Evolutionary conservation across 345 rosid genomes (phyloP).

Genomic region (Rubroshorea leprosula): DNA sequence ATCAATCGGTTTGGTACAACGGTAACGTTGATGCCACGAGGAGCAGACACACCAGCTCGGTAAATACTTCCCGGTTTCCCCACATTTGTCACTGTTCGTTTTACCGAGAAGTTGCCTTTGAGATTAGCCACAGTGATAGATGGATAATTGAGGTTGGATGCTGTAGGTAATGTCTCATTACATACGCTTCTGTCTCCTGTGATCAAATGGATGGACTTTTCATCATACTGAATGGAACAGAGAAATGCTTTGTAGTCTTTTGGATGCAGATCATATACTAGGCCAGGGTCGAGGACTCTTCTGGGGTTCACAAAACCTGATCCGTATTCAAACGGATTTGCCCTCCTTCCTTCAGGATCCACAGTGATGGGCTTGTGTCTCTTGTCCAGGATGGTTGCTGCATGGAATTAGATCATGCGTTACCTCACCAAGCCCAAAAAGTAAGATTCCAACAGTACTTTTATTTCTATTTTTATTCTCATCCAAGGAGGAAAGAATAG

Average conservation of each 20-base stretch:
- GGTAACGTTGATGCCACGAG: conserved; percentile 35
- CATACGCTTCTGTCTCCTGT: conserved; percentile 49
- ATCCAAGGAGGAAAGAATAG: no score
- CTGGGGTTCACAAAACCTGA: conserved; percentile 46
- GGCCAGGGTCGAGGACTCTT: conserved; percentile 43
- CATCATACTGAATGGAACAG: conserved; percentile 42
- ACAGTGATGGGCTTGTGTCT: conserved; percentile 31
- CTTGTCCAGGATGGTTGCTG: conserved; percentile 40
- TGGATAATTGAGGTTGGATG: conserved; percentile 43
- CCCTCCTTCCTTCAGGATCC: conserved; percentile 47
- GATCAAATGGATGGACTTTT: conserved; percentile 34
- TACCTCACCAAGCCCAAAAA: no score
- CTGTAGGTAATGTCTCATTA: conserved; percentile 21
- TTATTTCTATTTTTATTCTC: no score
- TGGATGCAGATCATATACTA: conserved; percentile 35
- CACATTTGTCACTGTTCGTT: conserved; percentile 41
- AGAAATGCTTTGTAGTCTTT: conserved; percentile 42
- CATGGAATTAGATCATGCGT: conserved; percentile 10
- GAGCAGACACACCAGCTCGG: conserved; percentile 33
- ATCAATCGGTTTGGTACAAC: conserved; percentile 31
- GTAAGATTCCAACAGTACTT: background rate
- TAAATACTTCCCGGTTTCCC: conserved; percentile 37
- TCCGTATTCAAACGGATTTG: conserved; percentile 42
- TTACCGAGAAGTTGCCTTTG: conserved; percentile 30
- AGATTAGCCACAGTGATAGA: conserved; percentile 42